Conservation (phyloP, 2,329 filamentous ascomycete genomes). For the Calycina marina region DNA sequence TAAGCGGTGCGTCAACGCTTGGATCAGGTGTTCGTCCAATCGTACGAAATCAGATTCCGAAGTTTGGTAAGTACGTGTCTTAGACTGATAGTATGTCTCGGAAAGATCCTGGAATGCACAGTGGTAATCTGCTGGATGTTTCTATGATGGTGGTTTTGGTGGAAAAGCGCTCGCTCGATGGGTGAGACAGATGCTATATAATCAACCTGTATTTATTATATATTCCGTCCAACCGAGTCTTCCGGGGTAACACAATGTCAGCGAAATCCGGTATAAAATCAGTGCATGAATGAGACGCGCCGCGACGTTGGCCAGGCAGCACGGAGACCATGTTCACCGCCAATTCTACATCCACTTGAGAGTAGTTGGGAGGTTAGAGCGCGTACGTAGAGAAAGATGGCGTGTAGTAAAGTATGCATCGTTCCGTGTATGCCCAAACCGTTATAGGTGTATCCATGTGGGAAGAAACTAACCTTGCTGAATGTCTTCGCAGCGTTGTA, state of each 20-base stretch:
- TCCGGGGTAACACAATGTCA: neutral
- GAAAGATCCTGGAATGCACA: conserved; percentile 12
- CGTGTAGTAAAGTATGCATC: too few relatives aligned
- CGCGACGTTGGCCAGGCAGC: conserved; percentile 6
- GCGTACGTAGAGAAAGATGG: too few relatives aligned
- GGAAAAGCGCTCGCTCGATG: neutral
- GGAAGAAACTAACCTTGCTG: too few relatives aligned
- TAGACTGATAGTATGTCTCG: conserved; percentile 17
- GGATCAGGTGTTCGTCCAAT: conserved; percentile 21
- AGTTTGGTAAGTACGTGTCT: conserved; percentile 12
- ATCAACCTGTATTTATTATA: neutral
- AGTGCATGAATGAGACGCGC: conserved; percentile 1
- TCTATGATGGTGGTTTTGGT: conserved; percentile 1
- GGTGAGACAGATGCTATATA: neutral
- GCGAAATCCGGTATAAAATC: conserved; percentile 1
- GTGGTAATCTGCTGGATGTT: conserved; percentile 6
- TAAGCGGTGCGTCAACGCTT: conserved; percentile 15
- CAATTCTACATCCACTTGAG: too few relatives aligned
- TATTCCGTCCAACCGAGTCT: neutral
- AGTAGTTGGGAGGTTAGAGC: too few relatives aligned
- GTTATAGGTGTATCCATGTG: too few relatives aligned
- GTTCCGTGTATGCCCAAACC: too few relatives aligned
- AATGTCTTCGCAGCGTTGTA: too few relatives aligned
- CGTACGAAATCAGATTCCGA: conserved; percentile 12
- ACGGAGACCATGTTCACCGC: conserved; percentile 2